These are phyloP conservation scores for Aspergillus saccharolyticus DNA, from an alignment of 495 filamentous ascomycete species.

Conservation along the genomic window DNA sequence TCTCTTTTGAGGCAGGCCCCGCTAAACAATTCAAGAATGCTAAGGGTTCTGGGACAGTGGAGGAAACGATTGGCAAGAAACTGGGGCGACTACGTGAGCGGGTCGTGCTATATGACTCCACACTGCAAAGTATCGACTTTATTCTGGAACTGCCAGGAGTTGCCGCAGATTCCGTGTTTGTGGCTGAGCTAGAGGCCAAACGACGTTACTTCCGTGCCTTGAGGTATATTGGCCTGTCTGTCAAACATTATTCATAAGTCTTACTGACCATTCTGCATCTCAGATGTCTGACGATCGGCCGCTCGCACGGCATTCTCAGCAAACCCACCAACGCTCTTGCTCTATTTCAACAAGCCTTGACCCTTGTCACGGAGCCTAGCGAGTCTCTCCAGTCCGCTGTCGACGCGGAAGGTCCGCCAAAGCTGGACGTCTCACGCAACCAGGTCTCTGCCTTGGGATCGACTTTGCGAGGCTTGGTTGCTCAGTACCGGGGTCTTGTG, in stretches of 20 bases:
- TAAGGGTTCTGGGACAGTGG: slow-evolving; percentile 52
- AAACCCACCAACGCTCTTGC: slow-evolving; percentile 79
- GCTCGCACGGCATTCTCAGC: slow-evolving; percentile 71
- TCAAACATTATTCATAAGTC: background rate
- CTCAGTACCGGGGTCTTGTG: slow-evolving; percentile 75
- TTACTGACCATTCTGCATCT: slow-evolving; percentile 7
- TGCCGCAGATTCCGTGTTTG: slow-evolving; percentile 74
- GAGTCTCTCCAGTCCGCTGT: slow-evolving; percentile 32
- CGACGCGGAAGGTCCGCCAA: slow-evolving; percentile 40
- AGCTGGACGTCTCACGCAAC: slow-evolving; percentile 52
- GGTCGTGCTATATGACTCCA: slow-evolving; percentile 89
- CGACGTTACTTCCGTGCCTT: slow-evolving; percentile 81
- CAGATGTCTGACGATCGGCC: slow-evolving; percentile 80
- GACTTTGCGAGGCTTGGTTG: slow-evolving; percentile 61
- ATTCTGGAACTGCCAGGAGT: slow-evolving; percentile 86
- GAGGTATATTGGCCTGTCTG: slow-evolving; percentile 49
- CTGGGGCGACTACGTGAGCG: slow-evolving; percentile 78
- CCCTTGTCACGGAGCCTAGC: slow-evolving; percentile 41
- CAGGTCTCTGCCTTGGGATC: slow-evolving; percentile 53
- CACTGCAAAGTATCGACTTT: slow-evolving; percentile 80
- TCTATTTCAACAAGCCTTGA: slow-evolving; percentile 64
- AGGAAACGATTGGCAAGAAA: slow-evolving; percentile 59
- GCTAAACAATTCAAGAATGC: slow-evolving; percentile 40
- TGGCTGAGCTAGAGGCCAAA: slow-evolving; percentile 71
- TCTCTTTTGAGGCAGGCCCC: slow-evolving; percentile 53